Conservation (phyloP, 2,329 filamentous ascomycete species). For the Xylariaceae sp. region DNA sequence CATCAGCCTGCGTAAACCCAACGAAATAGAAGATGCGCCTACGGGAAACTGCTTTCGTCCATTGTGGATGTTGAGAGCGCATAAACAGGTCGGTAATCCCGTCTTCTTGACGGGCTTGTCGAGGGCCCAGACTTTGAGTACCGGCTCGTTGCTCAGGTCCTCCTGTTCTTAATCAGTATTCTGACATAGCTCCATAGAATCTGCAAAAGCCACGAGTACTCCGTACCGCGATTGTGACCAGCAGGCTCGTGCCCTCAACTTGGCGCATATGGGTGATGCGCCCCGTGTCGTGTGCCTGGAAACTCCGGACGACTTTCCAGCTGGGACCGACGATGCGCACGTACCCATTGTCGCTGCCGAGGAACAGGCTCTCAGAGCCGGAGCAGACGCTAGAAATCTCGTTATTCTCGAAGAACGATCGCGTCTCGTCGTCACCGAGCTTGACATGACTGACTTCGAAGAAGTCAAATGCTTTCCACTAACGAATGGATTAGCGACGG, state of each 20-base stretch:
- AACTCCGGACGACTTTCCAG: slow-evolving; percentile 82
- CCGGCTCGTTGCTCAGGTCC: slow-evolving; percentile 79
- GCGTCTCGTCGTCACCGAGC: slow-evolving; percentile 72
- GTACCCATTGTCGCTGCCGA: slow-evolving; percentile 77
- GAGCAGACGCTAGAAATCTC: slow-evolving; percentile 80
- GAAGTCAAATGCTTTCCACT: slow-evolving; percentile 99
- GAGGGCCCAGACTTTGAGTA: slow-evolving; percentile 95
- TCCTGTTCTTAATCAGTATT: slow-evolving; percentile 50
- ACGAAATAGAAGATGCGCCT: slow-evolving; percentile 27
- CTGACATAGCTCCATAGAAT: not conserved
- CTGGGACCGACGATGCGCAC: slow-evolving; percentile 81
- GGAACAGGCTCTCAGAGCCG: slow-evolving; percentile 82
- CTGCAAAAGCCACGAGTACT: not conserved
- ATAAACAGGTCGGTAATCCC: slow-evolving; percentile 79
- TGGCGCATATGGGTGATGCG: slow-evolving; percentile 90
- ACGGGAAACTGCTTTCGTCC: slow-evolving; percentile 90
- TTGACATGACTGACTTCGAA: slow-evolving; percentile 89
- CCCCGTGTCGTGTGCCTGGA: slow-evolving; percentile 76
- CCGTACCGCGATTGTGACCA: slow-evolving; percentile 69
- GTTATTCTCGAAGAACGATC: slow-evolving; percentile 72
- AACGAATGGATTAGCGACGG: slow-evolving; percentile 17
- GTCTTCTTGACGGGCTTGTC: slow-evolving; percentile 94
- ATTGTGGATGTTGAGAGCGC: slow-evolving; percentile 80
- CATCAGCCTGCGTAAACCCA: not conserved
- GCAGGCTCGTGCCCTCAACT: slow-evolving; percentile 75